Conservation (phyloP, 2,329 filamentous ascomycete genomes). For the Talaromyces amestolkiae region DNA sequence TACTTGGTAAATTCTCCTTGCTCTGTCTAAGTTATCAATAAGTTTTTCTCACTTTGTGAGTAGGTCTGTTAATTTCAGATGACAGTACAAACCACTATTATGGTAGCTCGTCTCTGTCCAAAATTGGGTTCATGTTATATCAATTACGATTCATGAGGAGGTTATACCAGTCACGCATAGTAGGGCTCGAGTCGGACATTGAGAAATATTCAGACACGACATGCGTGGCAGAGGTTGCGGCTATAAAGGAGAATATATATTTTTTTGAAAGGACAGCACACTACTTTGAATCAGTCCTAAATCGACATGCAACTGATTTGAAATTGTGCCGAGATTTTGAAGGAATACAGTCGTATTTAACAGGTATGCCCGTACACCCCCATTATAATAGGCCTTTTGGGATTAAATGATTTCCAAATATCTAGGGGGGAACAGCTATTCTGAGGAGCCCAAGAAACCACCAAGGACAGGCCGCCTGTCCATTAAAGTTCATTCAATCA, state of each 20-base stretch:
- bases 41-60: neutral
- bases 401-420: neutral
- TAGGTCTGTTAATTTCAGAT: neutral
- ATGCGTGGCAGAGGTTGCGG: neutral
- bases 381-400: neutral
- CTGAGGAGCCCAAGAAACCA: neutral
- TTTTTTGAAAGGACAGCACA: constrained; percentile 1
- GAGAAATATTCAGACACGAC: neutral
- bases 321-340: neutral
- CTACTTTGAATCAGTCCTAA: neutral
- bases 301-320: neutral
- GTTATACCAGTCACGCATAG: constrained; percentile 1
- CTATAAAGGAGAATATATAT: neutral
- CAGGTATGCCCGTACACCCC: neutral
- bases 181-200: neutral
- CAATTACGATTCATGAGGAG: neutral
- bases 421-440: neutral
- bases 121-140: constrained; percentile 1
- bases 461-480: neutral
- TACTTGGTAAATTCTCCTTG: neutral
- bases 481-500: constrained; percentile 4
- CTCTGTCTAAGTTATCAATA: neutral
- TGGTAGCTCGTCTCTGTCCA: neutral
- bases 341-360: neutral
- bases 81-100: neutral